phyloP scores from a whole-genome alignment of 257 asterid genomes.

The Nicotiana otophora region DNA sequence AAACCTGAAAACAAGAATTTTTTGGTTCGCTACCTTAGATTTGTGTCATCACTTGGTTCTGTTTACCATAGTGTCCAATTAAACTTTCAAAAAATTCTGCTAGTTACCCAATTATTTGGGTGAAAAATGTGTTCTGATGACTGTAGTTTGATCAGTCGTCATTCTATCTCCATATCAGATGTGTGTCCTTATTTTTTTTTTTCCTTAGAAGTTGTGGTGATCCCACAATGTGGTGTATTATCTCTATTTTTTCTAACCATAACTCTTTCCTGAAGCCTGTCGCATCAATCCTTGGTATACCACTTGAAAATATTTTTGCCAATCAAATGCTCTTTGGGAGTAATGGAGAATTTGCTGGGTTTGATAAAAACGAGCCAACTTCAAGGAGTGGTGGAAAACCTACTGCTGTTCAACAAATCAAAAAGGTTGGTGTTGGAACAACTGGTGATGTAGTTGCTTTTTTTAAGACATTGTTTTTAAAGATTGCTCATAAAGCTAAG shows the following conservation, averaged over 20 bases:
- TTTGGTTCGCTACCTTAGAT: background rate
- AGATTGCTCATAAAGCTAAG: background rate
- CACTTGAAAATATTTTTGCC: constrained; percentile 63
- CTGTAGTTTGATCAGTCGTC: background rate
- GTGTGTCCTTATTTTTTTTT: too few species aligned
- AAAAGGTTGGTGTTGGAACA: constrained; percentile 44
- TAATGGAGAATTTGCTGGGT: constrained; percentile 80
- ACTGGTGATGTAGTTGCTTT: background rate
- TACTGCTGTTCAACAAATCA: constrained; percentile 67
- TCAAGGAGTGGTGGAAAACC: constrained; percentile 95
- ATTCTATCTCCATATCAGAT: background rate
- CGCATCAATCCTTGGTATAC: constrained; percentile 72
- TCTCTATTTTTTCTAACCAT: constrained; percentile 4
- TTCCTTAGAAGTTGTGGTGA: background rate
- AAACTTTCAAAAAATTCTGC: background rate
- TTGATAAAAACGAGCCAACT: constrained; percentile 71
- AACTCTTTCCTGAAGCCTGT: constrained; percentile 49
- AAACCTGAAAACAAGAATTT: background rate
- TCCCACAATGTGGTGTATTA: background rate
- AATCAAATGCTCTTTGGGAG: constrained; percentile 69
- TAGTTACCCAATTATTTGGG: background rate
- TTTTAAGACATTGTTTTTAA: background rate
- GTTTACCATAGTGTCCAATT: background rate
- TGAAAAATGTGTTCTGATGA: background rate
- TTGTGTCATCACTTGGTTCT: background rate